phyloP scores from a whole-genome alignment of 1,284 basidiomycete genomes.

The Taiwanofungus camphoratus region DNA sequence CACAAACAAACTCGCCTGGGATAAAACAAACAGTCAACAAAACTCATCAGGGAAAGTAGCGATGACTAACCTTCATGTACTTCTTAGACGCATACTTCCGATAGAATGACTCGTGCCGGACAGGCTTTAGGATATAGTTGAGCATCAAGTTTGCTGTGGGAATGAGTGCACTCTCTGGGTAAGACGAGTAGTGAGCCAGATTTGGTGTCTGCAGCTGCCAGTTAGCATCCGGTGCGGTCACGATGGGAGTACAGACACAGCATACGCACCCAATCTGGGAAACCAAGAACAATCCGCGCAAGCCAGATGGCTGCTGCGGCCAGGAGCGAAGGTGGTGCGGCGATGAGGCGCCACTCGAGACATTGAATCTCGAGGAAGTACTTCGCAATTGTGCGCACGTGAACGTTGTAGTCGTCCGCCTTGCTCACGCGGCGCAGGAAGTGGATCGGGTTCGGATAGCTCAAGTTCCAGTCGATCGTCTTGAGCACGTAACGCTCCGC shows the following conservation, averaged over 20 bases:
- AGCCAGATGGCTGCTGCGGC: constrained; percentile 92
- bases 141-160: constrained; percentile 92
- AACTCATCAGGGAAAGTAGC: not conserved
- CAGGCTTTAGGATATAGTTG: constrained; percentile 80
- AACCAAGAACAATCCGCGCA: constrained; percentile 79
- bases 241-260: not conserved
- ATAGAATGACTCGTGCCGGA: constrained; percentile 72
- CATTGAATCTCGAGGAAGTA: constrained; percentile 89
- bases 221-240: not conserved
- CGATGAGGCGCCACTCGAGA: constrained; percentile 83
- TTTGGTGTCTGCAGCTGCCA: constrained; percentile 62
- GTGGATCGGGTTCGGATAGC: constrained; percentile 91
- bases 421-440: constrained; percentile 91
- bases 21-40: constrained; percentile 7
- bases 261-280: constrained; percentile 77
- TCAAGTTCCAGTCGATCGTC: constrained; percentile 88
- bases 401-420: constrained; percentile 93
- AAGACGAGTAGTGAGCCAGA: constrained; percentile 88
- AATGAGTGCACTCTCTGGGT: constrained; percentile 78
- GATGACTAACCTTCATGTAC: constrained; percentile 68
- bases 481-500: constrained; percentile 93
- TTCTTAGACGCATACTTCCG: constrained; percentile 84
- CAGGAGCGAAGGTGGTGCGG: constrained; percentile 77
- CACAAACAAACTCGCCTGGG: constrained; percentile 54
- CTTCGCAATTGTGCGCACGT: constrained; percentile 89